Conservation (phyloP, 2,329 filamentous ascomycete genomes). For the Endoconidiophora polonica region DNA sequence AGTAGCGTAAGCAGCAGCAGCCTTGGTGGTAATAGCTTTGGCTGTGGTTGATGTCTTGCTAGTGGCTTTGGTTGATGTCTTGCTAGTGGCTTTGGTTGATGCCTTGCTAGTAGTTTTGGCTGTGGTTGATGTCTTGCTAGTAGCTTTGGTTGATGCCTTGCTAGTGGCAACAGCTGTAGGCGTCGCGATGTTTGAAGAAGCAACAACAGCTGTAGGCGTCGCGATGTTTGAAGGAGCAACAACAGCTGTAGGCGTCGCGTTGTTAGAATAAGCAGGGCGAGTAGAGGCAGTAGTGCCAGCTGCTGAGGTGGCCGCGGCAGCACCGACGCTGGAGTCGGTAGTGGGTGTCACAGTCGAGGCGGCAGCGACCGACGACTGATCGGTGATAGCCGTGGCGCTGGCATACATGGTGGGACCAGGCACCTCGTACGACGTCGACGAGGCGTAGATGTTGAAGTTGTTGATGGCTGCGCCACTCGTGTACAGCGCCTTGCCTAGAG, state of each 20-base stretch:
- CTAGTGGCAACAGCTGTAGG: not conserved
- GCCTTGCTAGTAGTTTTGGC: not conserved
- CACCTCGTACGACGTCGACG: constrained; percentile 3
- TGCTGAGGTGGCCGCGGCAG: constrained; percentile 20
- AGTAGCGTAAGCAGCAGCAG: constrained; percentile 7
- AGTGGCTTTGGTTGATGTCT: not conserved
- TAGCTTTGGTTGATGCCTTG: not conserved
- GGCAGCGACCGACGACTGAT: constrained; percentile 22
- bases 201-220: not conserved
- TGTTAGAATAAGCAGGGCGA: too few species aligned
- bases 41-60: not conserved
- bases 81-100: not conserved
- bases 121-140: not conserved
- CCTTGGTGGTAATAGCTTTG: not conserved
- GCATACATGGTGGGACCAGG: constrained; percentile 10
- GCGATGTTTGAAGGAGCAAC: not conserved
- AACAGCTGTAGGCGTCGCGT: not conserved
- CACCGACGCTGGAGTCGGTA: constrained; percentile 25
- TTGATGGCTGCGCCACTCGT: constrained; percentile 21
- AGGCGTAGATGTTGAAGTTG: constrained; percentile 21
- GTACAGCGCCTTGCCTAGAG: constrained; percentile 23
- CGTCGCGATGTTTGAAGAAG: not conserved
- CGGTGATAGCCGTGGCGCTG: constrained; percentile 5
- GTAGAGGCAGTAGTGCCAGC: not conserved
- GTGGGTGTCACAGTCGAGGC: constrained; percentile 25